Evolutionary conservation across 163 green algal species (phyloP).

Genomic region (Prototheca cutis): DNA sequence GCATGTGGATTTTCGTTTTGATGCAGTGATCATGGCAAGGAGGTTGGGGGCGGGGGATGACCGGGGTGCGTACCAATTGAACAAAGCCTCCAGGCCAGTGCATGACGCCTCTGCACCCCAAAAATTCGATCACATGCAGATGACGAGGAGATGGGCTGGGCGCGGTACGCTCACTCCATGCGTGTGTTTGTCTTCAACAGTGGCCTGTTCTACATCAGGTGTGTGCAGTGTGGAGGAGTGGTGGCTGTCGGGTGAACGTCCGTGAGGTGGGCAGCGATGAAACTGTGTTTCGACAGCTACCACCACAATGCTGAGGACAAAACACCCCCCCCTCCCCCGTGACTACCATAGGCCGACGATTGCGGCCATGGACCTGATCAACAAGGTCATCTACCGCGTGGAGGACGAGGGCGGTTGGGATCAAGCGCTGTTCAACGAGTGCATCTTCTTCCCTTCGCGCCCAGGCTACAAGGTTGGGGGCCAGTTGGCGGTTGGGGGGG

Average conservation of each 20-base stretch:
- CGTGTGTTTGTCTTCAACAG: constrained; percentile 76
- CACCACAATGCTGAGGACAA: no score
- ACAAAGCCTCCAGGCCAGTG: no score
- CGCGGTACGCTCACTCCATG: constrained; percentile 80
- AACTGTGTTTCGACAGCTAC: no score
- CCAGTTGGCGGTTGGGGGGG: no score
- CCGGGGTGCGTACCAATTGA: no score
- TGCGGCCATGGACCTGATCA: constrained; percentile 54
- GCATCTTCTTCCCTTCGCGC: constrained; percentile 65
- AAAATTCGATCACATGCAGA: constrained; percentile 43
- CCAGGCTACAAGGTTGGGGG: constrained; percentile 30
- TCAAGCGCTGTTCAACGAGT: constrained; percentile 83
- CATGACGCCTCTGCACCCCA: no score
- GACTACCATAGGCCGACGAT: constrained; percentile 31
- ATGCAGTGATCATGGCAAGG: no score
- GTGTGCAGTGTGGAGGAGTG: neutral
- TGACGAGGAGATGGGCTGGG: constrained; percentile 77
- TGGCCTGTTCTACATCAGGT: constrained; percentile 49
- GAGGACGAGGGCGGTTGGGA: constrained; percentile 77
- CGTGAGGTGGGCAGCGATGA: no score
- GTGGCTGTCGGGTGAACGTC: no score
- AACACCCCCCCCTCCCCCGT: no score
- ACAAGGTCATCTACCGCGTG: constrained; percentile 59
- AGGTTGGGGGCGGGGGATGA: no score
- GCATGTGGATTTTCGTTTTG: no score